Conservation (phyloP, 176 grass and related monocot genomes). For the bread wheat (Triticum aestivum) region DNA sequence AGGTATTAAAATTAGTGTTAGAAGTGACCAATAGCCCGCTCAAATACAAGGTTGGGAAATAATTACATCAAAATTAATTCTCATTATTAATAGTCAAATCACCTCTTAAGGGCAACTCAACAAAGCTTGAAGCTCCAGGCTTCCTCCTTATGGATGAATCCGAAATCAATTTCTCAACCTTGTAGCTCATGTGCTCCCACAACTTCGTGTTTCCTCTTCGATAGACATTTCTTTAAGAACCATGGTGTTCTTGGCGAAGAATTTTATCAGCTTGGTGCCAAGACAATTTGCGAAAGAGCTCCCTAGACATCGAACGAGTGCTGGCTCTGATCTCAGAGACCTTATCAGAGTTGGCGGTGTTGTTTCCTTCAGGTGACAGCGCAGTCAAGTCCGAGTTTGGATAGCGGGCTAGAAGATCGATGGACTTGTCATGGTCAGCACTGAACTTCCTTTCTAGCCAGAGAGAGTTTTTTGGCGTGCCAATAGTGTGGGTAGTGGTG, state of each 20-base stretch:
- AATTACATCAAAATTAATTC: no score
- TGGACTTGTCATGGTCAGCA: not conserved
- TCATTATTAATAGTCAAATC: no score
- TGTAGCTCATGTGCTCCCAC: no score
- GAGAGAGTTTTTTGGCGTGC: not conserved
- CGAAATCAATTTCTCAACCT: no score
- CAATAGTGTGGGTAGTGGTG: not conserved
- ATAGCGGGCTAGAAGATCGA: not conserved
- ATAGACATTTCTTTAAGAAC: not conserved
- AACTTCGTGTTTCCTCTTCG: not conserved
- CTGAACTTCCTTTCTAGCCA: not conserved
- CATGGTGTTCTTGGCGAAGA: not conserved
- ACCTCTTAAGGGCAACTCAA: no score
- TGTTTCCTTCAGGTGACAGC: no score
- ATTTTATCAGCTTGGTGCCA: not conserved
- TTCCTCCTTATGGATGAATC: no score
- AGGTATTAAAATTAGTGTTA: no score
- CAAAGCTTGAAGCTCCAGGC: no score
- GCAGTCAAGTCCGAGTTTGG: not conserved
- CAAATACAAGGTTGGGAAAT: no score
- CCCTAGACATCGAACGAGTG: not conserved
- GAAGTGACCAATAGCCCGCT: no score
- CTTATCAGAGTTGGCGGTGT: no score
- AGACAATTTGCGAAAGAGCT: not conserved
- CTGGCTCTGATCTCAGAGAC: not conserved